Conservation (phyloP, 2,329 filamentous ascomycete genomes). For the Paramyrothecium roridum region DNA sequence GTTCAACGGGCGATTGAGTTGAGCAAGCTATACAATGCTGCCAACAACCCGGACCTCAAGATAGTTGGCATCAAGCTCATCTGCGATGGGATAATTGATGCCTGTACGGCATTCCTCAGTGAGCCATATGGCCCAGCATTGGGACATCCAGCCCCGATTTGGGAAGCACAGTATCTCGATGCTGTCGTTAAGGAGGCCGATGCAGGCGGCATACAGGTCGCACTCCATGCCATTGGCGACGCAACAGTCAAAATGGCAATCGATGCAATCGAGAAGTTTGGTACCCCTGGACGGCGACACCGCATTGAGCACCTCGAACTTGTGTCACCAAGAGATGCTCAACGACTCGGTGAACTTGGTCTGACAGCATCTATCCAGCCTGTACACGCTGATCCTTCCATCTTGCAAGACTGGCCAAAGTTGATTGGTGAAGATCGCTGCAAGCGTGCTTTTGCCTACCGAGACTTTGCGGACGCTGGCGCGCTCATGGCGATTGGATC, state of each 20-base stretch:
- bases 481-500: conserved; percentile 52
- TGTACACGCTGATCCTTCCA: conserved; percentile 53
- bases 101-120: conserved; percentile 54
- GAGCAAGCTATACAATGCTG: conserved; percentile 29
- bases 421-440: conserved; percentile 51
- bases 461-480: conserved; percentile 52
- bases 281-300: conserved; percentile 42
- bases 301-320: conserved; percentile 62
- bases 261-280: conserved; percentile 41
- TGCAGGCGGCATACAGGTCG: conserved; percentile 50
- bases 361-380: conserved; percentile 55
- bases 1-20: conserved; percentile 36
- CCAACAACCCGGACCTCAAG: conserved; percentile 35
- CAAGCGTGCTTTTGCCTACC: conserved; percentile 58
- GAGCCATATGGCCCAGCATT: conserved; percentile 50
- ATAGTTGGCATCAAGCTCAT: conserved; percentile 61
- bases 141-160: conserved; percentile 42
- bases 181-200: conserved; percentile 51
- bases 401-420: conserved; percentile 56
- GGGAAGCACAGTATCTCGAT: conserved; percentile 45
- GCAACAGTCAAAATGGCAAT: conserved; percentile 50
- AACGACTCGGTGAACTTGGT: conserved; percentile 47
- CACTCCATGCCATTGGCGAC: conserved; percentile 63
- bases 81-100: conserved; percentile 60
- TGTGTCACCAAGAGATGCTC: conserved; percentile 47